Base-by-base conservation (phyloP, 257 asterid genomes). In the Lycium ferocissimum region DNA sequence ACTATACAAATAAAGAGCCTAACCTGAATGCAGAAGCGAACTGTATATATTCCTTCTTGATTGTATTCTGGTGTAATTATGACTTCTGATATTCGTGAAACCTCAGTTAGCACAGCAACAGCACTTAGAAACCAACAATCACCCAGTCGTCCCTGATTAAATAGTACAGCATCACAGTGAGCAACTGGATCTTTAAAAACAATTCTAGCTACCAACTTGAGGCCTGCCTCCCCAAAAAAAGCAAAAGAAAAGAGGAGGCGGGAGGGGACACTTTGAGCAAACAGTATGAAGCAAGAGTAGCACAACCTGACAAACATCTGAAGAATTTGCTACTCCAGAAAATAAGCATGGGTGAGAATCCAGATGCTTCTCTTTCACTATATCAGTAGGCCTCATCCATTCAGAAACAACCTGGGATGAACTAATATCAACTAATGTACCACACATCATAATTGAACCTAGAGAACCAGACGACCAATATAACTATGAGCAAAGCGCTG, bases 91-190 rank as follows among this genome's bases (percentile, higher is more conserved):
- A 97, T 94, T 58, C 91, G 94, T 58, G 98, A 92, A 84, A 94
- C 99, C 89, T 97, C 99, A 38, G 99, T 91, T 88, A 97, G 86
- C 85, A 97, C 99, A 86, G 99, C 99, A 88, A 97, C 98, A 66
- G 98, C 99, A 85, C 99, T 97, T 94, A 97, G 88, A 91, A 97
- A 97, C 99, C 99, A 97, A 87, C 99, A 97, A 91, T 97, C 99
- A 40, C 99, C 99, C 89, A 97, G 80, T 63, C 96, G 99, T 10
- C 99, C 99, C 99, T 97, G 91, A 81, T 73, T 82, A 87, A 87
- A 83, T 70, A 67, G 85, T 62, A 88, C 82, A 81, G 83, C 43
- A 89, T 45, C 82, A 45, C 84, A 82, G 12, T 84, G 83, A 84
- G 81, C 67, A 84, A 18, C 37, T 43, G 43, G 33, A 67, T 83